These are phyloP conservation scores for Lentinula edodes DNA, from an alignment of 768 basidiomycete genomes.

Conservation along the genomic window DNA sequence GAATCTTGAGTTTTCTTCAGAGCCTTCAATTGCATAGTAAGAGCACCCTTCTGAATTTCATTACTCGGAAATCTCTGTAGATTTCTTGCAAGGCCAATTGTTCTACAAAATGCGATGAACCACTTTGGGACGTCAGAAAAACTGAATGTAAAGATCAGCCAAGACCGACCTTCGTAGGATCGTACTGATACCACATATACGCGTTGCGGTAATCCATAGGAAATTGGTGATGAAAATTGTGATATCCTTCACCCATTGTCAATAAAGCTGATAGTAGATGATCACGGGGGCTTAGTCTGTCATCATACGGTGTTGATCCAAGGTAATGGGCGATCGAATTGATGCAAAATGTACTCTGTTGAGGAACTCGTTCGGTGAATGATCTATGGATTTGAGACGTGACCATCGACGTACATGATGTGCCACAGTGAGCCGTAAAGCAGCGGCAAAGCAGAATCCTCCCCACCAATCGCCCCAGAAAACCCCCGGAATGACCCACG, in stretches of 20 bases:
- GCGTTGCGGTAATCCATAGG: slow-evolving; percentile 86
- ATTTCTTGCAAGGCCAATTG: slow-evolving; percentile 70
- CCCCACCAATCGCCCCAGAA: slow-evolving; percentile 75
- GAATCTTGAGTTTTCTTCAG: slow-evolving; percentile 60
- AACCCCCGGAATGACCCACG: slow-evolving; percentile 62
- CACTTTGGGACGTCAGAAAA: slow-evolving; percentile 92
- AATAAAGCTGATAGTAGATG: slow-evolving; percentile 77
- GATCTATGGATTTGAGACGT: neutral
- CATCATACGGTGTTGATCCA: slow-evolving; percentile 77
- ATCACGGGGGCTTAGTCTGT: slow-evolving; percentile 71
- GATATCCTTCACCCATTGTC: slow-evolving; percentile 62
- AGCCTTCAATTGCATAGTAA: slow-evolving; percentile 79
- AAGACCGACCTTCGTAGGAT: slow-evolving; percentile 37
- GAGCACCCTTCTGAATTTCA: slow-evolving; percentile 77
- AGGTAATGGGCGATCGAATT: slow-evolving; percentile 87
- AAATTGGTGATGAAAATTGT: slow-evolving; percentile 84
- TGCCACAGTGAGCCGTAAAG: slow-evolving; percentile 63
- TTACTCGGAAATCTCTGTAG: slow-evolving; percentile 84
- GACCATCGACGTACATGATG: slow-evolving; percentile 60
- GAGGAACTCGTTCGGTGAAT: neutral
- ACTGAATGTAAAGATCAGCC: slow-evolving; percentile 22
- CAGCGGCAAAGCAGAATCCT: slow-evolving; percentile 73
- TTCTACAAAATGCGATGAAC: slow-evolving; percentile 72
- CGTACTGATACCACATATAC: slow-evolving; percentile 66
- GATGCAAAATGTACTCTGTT: slow-evolving; percentile 79